Evolutionary conservation across 768 basidiomycete genomes (phyloP).

Genomic region (Tricholoma flavovirens): DNA sequence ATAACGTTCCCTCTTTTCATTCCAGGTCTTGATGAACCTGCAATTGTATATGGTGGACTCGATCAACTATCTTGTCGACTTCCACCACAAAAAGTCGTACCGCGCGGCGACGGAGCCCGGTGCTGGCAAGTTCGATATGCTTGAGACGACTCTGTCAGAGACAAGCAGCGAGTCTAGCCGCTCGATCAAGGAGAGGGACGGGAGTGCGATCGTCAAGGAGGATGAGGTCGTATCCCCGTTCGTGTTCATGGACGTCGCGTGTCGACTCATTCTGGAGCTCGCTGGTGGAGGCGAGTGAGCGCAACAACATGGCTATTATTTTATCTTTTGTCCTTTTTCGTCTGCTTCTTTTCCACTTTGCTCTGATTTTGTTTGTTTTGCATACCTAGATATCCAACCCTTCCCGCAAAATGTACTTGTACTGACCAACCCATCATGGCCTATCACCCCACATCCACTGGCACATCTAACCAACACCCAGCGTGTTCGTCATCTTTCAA

Average conservation of each 20-base stretch:
- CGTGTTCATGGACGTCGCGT: slow-evolving; percentile 96
- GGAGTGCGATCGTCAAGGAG: slow-evolving; percentile 32
- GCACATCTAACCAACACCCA: not conserved
- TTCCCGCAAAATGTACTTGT: slow-evolving; percentile 3
- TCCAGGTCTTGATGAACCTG: slow-evolving; percentile 91
- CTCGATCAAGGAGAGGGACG: slow-evolving; percentile 51
- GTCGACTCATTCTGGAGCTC: slow-evolving; percentile 87
- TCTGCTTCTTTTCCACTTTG: not conserved
- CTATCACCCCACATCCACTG: not conserved
- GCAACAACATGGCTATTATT: not conserved
- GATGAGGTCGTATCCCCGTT: slow-evolving; percentile 81
- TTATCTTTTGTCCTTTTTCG: not conserved
- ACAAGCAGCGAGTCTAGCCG: slow-evolving; percentile 52
- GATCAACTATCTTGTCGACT: slow-evolving; percentile 95
- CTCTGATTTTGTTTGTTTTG: slow-evolving; percentile 2
- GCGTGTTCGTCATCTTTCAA: not conserved
- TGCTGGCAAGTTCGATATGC: slow-evolving; percentile 65
- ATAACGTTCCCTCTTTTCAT: not conserved
- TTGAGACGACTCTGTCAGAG: slow-evolving; percentile 43
- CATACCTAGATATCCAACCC: slow-evolving; percentile 3
- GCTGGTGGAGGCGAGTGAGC: slow-evolving; percentile 52
- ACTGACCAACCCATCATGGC: not conserved
- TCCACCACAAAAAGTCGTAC: slow-evolving; percentile 96
- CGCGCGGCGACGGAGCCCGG: slow-evolving; percentile 61
- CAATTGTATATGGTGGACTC: slow-evolving; percentile 96